These are phyloP conservation scores for Geranium brycei DNA, from an alignment of 345 rosid genomes.

Conservation along the genomic window DNA sequence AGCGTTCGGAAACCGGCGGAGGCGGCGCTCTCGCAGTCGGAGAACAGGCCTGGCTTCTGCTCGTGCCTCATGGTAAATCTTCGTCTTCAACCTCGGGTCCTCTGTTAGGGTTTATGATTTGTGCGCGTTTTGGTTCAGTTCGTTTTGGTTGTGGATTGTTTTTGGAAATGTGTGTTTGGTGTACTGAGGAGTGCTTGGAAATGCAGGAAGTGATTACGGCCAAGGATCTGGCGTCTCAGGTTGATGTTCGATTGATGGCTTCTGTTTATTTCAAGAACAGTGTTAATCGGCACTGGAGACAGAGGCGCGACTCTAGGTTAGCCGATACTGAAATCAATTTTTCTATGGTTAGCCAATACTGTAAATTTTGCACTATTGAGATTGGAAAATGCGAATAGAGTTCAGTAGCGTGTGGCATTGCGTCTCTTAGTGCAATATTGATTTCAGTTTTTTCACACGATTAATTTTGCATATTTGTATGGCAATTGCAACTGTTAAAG, in stretches of 20 bases:
- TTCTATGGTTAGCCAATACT: background rate
- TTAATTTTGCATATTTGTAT: background rate
- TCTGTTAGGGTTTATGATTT: conserved; percentile 18
- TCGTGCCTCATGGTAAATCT: conserved; percentile 73
- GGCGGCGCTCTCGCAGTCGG: conserved; percentile 73
- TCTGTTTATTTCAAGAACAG: conserved; percentile 88
- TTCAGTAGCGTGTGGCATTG: background rate
- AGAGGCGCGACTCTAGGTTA: conserved; percentile 64
- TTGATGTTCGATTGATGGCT: conserved; percentile 84
- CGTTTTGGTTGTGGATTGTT: background rate
- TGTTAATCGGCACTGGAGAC: conserved; percentile 80
- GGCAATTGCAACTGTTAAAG: background rate
- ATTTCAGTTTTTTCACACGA: background rate
- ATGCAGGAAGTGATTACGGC: conserved; percentile 84
- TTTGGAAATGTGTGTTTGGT: background rate
- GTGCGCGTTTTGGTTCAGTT: background rate
- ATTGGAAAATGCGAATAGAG: background rate
- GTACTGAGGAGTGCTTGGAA: conserved; percentile 11
- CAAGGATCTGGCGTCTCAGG: conserved; percentile 72
- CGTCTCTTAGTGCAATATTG: background rate
- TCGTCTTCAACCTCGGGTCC: conserved; percentile 1
- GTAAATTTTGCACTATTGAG: background rate
- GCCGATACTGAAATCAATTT: conserved; percentile 3
- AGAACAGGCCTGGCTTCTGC: conserved; percentile 86
- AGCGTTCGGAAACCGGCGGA: conserved; percentile 75